Evolutionary conservation across 257 asterid genomes (phyloP).

Genomic region (Thymus mandschuricus): DNA sequence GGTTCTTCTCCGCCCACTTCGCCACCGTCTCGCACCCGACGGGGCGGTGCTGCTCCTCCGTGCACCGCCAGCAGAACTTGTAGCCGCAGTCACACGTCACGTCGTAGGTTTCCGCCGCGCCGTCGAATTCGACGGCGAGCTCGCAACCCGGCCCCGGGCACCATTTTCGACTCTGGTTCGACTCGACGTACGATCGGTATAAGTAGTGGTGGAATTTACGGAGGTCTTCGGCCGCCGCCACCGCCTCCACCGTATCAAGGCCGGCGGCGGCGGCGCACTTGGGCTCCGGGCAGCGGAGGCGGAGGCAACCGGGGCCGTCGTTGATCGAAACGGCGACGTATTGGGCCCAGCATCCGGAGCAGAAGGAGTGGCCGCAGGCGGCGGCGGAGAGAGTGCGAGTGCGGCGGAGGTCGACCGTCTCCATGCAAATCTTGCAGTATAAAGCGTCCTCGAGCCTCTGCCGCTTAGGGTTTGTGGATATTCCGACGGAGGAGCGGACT

Average conservation of each 20-base stretch:
- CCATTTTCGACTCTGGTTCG: constrained; percentile 31
- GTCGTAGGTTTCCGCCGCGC: constrained; percentile 19
- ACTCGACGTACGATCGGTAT: constrained; percentile 37
- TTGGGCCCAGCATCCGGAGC: constrained; percentile 34
- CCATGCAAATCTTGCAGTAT: constrained; percentile 36
- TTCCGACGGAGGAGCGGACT: constrained; percentile 33
- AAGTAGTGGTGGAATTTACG: neutral
- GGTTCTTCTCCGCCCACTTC: constrained; percentile 40
- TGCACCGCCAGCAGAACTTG: constrained; percentile 46
- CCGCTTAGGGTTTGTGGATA: neutral
- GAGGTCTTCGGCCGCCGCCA: constrained; percentile 22
- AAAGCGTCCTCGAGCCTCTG: neutral
- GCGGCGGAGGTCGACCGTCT: neutral
- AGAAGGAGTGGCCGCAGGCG: constrained; percentile 42
- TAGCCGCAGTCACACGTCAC: constrained; percentile 40
- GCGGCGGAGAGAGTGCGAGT: neutral
- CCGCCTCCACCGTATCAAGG: constrained; percentile 25
- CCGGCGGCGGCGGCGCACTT: constrained; percentile 20
- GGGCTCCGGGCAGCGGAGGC: constrained; percentile 43
- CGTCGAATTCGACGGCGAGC: constrained; percentile 28
- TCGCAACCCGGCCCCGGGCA: constrained; percentile 53
- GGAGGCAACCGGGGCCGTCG: constrained; percentile 48
- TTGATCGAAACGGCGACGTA: constrained; percentile 34
- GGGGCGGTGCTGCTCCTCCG: constrained; percentile 51
- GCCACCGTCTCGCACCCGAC: constrained; percentile 42